Evolutionary conservation across 1,284 basidiomycete genomes (phyloP).

Genomic region (Vanrija humicola): DNA sequence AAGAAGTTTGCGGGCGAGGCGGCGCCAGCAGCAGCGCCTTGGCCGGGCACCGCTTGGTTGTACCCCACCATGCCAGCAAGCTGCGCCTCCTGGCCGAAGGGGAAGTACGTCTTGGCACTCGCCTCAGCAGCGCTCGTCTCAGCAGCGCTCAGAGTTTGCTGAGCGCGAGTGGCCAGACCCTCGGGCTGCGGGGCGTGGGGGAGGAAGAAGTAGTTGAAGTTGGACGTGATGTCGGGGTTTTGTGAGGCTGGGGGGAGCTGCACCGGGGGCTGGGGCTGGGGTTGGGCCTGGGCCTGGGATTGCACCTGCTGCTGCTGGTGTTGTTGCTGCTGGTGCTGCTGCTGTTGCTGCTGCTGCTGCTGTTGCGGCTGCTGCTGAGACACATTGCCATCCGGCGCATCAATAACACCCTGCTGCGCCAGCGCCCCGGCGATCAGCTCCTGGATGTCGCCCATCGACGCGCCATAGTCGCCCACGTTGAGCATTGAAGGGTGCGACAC

Average conservation of each 20-base stretch:
- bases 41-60: too few relatives aligned
- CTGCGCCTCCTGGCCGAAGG: background rate
- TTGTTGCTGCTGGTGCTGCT: background rate
- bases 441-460: constrained; percentile 17
- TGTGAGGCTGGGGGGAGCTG: background rate
- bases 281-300: background rate
- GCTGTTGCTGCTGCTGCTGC: background rate
- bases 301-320: constrained; percentile 1
- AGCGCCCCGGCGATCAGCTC: constrained; percentile 13
- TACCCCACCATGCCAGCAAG: too few relatives aligned
- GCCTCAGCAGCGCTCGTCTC: background rate
- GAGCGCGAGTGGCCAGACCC: too few relatives aligned
- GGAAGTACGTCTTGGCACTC: background rate
- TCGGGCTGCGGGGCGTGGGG: background rate
- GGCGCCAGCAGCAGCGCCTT: too few relatives aligned
- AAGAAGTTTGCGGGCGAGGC: too few relatives aligned
- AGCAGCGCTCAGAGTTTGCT: background rate
- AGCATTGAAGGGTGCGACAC: too few relatives aligned
- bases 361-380: background rate
- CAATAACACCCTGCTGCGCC: constrained; percentile 14
- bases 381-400: background rate
- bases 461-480: background rate
- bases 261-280: background rate
- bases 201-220: too few relatives aligned
- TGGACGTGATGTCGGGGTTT: background rate